A percentile compares a stretch with the other conserved stretches of the same genome.
These are phyloP conservation scores for Ophiocordyceps camponoti-rufipedis DNA, from an alignment of 2,329 filamentous ascomycete species.

Conservation along the genomic window DNA sequence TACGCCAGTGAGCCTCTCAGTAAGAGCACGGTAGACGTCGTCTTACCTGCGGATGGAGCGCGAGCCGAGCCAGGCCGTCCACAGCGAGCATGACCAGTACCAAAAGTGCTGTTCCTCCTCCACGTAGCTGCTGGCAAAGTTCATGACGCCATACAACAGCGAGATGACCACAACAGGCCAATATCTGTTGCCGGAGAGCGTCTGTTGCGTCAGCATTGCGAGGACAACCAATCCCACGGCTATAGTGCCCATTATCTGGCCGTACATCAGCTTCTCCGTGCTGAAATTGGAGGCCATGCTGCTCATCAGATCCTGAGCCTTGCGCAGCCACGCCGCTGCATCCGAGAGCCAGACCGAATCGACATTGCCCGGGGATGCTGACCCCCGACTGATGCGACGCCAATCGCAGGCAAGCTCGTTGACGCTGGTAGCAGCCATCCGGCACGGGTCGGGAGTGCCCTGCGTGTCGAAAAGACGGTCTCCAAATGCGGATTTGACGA, in stretches of 20 bases:
- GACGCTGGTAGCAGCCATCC: conserved; percentile 19
- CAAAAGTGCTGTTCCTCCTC: conserved; percentile 98
- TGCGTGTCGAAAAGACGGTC: conserved; percentile 20
- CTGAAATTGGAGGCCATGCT: conserved; percentile 88
- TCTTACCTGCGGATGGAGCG: conserved; percentile 23
- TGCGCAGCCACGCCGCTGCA: conserved; percentile 44
- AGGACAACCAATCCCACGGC: conserved; percentile 9
- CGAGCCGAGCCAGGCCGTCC: conserved; percentile 38
- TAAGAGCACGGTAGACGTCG: not conserved
- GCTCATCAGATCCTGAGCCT: conserved; percentile 66
- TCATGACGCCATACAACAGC: conserved; percentile 60
- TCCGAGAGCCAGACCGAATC: conserved; percentile 21
- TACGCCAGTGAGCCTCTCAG: conserved; percentile 2
- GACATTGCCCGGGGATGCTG: conserved; percentile 8
- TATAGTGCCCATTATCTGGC: conserved; percentile 17
- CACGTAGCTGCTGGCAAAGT: conserved; percentile 96
- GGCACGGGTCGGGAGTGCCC: conserved; percentile 17
- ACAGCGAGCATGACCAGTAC: conserved; percentile 74
- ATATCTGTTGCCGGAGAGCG: conserved; percentile 6
- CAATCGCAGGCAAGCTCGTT: conserved; percentile 53
- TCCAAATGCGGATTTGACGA: conserved; percentile 57
- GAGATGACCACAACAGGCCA: conserved; percentile 31
- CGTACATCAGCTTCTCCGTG: conserved; percentile 38
- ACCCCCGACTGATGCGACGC: conserved; percentile 18
- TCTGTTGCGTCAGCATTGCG: conserved; percentile 4